Evolutionary conservation across 306 rosid genomes (phyloP).

Genomic region (Myrica gale): DNA sequence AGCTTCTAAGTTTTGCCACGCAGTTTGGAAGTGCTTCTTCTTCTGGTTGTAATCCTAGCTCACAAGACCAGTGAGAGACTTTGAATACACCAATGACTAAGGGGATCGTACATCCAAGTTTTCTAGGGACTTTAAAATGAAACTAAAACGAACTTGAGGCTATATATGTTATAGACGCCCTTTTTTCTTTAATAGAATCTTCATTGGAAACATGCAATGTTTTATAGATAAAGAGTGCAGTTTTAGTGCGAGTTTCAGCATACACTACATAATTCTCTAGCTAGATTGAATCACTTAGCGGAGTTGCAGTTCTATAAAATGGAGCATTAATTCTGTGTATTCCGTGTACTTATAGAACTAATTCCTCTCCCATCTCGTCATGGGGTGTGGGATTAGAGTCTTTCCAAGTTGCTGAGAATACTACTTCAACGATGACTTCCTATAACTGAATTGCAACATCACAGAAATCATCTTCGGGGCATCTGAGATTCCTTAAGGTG

Average conservation of each 20-base stretch:
- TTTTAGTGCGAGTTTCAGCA: background rate
- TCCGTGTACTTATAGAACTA: background rate
- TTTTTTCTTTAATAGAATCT: background rate
- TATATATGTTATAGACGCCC: background rate
- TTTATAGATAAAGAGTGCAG: background rate
- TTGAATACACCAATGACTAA: background rate
- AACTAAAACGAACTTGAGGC: background rate
- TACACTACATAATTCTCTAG: background rate
- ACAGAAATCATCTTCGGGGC: too few species aligned
- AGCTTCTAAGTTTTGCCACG: constrained; percentile 33
- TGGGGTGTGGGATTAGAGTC: background rate
- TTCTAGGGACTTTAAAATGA: background rate
- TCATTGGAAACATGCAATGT: background rate
- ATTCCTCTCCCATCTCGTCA: background rate
- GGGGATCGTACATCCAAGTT: background rate
- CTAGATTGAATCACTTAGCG: background rate
- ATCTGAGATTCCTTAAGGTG: too few species aligned
- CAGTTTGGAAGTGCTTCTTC: constrained; percentile 50
- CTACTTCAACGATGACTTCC: too few species aligned
- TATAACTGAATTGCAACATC: too few species aligned
- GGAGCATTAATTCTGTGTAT: background rate
- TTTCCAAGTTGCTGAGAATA: background rate
- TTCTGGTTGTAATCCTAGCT: constrained; percentile 28
- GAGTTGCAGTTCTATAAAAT: background rate
- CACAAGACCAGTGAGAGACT: constrained; percentile 32